These are phyloP conservation scores for Vanrija sp. DNA, from an alignment of 1,284 basidiomycete species.

Conservation along the genomic window DNA sequence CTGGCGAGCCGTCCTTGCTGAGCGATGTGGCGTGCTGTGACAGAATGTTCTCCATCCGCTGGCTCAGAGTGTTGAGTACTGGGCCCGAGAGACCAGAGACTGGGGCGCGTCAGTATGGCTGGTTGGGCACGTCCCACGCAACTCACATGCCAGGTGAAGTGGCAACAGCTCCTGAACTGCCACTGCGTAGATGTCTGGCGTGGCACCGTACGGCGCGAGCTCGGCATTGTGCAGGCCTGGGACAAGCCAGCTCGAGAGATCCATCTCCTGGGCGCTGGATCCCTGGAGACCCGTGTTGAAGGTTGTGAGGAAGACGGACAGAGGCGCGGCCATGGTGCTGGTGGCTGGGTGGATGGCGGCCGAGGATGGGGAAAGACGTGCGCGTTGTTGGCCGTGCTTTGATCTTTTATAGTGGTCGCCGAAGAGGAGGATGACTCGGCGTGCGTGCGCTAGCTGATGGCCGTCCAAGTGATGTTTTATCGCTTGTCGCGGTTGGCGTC, in stretches of 20 bases:
- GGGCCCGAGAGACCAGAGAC: conserved; percentile 37
- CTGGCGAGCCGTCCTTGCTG: conserved; percentile 20
- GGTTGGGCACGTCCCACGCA: conserved; percentile 23
- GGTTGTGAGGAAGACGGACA: conserved; percentile 48
- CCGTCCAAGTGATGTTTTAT: neutral
- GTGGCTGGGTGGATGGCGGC: neutral
- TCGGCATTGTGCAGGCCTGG: conserved; percentile 39
- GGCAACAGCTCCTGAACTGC: conserved; percentile 92
- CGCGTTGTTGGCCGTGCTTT: no score
- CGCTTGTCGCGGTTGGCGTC: neutral
- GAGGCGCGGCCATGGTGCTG: conserved; percentile 27
- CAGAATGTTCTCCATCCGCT: conserved; percentile 41
- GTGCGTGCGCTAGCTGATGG: no score
- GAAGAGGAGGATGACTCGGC: no score
- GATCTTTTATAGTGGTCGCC: no score
- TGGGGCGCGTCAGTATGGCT: conserved; percentile 10
- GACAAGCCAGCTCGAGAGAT: conserved; percentile 47
- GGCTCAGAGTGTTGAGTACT: conserved; percentile 35
- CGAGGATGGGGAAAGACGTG: neutral
- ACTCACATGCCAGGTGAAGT: conserved; percentile 46
- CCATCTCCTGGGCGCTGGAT: conserved; percentile 43
- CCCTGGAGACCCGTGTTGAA: conserved; percentile 49
- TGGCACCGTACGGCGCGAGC: conserved; percentile 19
- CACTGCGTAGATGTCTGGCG: conserved; percentile 79
- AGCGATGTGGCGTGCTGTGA: conserved; percentile 41